Conservation (phyloP, 2,329 filamentous ascomycete genomes). For the Claviceps citrina region DNA sequence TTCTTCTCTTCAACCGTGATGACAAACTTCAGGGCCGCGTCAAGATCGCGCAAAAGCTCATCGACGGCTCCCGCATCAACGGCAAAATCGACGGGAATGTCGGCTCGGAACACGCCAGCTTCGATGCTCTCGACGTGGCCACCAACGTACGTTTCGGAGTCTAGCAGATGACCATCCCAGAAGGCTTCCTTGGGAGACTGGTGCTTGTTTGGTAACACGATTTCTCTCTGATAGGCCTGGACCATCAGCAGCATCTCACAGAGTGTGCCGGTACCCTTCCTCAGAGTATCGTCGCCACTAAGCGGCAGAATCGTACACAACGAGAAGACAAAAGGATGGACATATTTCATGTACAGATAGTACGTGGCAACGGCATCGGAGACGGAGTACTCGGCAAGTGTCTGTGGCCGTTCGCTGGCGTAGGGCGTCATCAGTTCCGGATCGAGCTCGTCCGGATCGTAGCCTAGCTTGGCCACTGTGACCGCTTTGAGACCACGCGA, state of each 20-base stretch:
- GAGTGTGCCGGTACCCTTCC: slow-evolving; percentile 95
- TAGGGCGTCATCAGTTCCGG: slow-evolving; percentile 93
- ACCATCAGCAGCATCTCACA: slow-evolving; percentile 99
- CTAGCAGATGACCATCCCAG: slow-evolving; percentile 89
- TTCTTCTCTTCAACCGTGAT: slow-evolving; percentile 75
- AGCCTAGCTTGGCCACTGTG: slow-evolving; percentile 92
- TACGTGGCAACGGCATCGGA: slow-evolving; percentile 98
- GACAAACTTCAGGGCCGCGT: slow-evolving; percentile 78
- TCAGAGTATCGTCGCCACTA: slow-evolving; percentile 77
- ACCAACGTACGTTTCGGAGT: slow-evolving; percentile 95
- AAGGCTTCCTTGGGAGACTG: slow-evolving; percentile 81
- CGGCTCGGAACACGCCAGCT: slow-evolving; percentile 86
- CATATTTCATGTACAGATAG: slow-evolving; percentile 99
- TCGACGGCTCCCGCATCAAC: slow-evolving; percentile 83
- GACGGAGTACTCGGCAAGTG: slow-evolving; percentile 91
- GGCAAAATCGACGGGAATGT: slow-evolving; percentile 87
- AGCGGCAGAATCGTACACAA: slow-evolving; percentile 91
- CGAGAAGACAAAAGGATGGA: slow-evolving; percentile 99
- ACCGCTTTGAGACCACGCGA: slow-evolving; percentile 95
- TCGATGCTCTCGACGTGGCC: slow-evolving; percentile 99
- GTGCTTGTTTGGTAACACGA: slow-evolving; percentile 93
- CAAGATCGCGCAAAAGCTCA: slow-evolving; percentile 71
- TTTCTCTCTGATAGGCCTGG: slow-evolving; percentile 81
- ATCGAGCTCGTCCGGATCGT: slow-evolving; percentile 94
- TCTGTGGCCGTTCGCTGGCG: slow-evolving; percentile 82